Percentiles rank a stretch among this genome's conserved stretches.
Conservation (phyloP, 768 basidiomycete genomes). For the Tephrocybe sp. region DNA sequence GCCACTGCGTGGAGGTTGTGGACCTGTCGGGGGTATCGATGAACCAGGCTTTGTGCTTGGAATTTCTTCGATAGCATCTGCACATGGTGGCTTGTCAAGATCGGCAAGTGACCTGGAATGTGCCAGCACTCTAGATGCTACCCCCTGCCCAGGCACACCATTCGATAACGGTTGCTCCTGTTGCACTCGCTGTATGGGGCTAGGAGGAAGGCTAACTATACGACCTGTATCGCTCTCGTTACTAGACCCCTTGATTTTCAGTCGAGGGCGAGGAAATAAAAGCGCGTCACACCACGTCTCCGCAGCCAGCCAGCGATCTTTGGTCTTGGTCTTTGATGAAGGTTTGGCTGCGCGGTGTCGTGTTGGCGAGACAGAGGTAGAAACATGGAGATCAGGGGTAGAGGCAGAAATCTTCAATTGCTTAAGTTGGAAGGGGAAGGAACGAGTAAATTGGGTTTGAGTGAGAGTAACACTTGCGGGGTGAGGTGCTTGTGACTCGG, state of each 20-base stretch:
- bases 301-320: constrained; percentile 68
- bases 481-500: constrained; percentile 21
- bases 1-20: neutral
- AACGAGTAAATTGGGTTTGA: constrained; percentile 1
- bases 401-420: constrained; percentile 58
- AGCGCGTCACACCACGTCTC: constrained; percentile 85
- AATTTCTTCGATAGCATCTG: neutral
- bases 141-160: constrained; percentile 22
- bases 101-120: constrained; percentile 49
- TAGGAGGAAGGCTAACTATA: constrained; percentile 51
- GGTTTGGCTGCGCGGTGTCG: constrained; percentile 3
- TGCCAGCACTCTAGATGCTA: constrained; percentile 46
- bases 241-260: constrained; percentile 47
- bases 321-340: constrained; percentile 34
- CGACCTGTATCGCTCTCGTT: constrained; percentile 22
- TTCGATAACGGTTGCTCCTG: constrained; percentile 3
- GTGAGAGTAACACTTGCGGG: constrained; percentile 7
- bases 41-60: neutral
- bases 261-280: constrained; percentile 72
- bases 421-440: constrained; percentile 10
- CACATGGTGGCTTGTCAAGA: constrained; percentile 15
- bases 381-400: constrained; percentile 58
- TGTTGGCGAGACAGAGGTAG: neutral
- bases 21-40: neutral
- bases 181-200: constrained; percentile 33